Conservation (phyloP, 78 protist species). For the Guillardia theta region DNA sequence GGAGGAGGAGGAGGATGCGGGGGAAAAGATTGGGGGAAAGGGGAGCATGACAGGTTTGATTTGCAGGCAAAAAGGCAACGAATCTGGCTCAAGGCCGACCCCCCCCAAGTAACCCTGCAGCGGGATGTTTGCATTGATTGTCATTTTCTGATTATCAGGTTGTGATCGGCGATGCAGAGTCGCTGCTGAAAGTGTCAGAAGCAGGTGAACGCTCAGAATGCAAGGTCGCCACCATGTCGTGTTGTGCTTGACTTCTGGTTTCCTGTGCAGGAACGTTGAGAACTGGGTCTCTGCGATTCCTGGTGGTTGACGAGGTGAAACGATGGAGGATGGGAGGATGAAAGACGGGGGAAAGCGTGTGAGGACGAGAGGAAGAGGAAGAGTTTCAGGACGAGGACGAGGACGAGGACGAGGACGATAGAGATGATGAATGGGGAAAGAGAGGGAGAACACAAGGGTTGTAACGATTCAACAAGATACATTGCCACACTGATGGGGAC, state of each 20-base stretch:
- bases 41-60: neutral
- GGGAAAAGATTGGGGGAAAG: neutral
- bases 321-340: neutral
- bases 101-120: neutral
- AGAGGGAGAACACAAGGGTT: too few relatives aligned
- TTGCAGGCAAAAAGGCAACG: neutral
- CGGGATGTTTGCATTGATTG: neutral
- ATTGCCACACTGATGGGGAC: too few relatives aligned
- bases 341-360: neutral
- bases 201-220: neutral
- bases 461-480: too few relatives aligned
- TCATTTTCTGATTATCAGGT: neutral
- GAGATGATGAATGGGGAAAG: too few relatives aligned
- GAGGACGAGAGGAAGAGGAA: too few relatives aligned
- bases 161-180: neutral
- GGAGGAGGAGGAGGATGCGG: neutral
- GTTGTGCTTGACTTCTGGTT: neutral
- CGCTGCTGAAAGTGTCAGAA: neutral
- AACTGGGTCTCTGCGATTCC: conserved; percentile 3
- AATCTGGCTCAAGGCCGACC: conserved; percentile 34
- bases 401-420: too few relatives aligned
- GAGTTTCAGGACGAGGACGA: too few relatives aligned
- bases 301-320: neutral
- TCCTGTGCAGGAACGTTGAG: neutral
- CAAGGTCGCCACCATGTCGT: neutral